These are phyloP conservation scores for Jamesozyma jinghongensis DNA, from an alignment of 805 yeast genomes.

Conservation along the genomic window DNA sequence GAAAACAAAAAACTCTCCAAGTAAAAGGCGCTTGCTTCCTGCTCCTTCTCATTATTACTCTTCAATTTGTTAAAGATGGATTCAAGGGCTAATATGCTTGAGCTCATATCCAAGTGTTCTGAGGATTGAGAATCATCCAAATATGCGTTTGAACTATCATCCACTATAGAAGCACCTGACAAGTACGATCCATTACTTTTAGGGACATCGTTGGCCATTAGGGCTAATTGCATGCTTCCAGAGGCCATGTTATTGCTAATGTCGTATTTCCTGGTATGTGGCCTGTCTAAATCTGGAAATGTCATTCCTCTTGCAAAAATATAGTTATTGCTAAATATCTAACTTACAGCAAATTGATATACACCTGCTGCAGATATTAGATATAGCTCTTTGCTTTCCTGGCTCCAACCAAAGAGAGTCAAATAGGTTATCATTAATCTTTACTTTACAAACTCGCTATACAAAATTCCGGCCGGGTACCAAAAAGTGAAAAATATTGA, in stretches of 20 bases:
- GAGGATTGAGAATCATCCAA: not conserved
- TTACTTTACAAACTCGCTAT: too few species aligned
- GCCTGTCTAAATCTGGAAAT: not conserved
- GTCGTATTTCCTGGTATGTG: not conserved
- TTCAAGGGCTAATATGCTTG: conserved; percentile 7
- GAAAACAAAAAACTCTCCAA: conserved; percentile 56
- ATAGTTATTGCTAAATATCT: too few species aligned
- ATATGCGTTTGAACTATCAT: not conserved
- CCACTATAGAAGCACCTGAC: not conserved
- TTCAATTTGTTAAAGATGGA: conserved; percentile 28
- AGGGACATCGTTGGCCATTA: not conserved
- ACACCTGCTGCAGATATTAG: too few species aligned
- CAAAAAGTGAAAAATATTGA: too few species aligned
- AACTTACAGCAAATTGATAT: too few species aligned
- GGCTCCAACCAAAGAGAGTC: too few species aligned
- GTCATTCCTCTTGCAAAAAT: not conserved
- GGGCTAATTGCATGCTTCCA: not conserved
- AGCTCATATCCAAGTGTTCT: not conserved
- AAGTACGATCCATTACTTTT: not conserved
- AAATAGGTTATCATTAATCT: too few species aligned
- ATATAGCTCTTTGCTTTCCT: too few species aligned
- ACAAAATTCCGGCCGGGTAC: too few species aligned
- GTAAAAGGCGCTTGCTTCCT: conserved; percentile 47
- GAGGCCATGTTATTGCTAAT: not conserved
- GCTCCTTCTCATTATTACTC: conserved; percentile 23